Base-by-base conservation (phyloP, 768 basidiomycete species). In the Amanita brunnescens region DNA sequence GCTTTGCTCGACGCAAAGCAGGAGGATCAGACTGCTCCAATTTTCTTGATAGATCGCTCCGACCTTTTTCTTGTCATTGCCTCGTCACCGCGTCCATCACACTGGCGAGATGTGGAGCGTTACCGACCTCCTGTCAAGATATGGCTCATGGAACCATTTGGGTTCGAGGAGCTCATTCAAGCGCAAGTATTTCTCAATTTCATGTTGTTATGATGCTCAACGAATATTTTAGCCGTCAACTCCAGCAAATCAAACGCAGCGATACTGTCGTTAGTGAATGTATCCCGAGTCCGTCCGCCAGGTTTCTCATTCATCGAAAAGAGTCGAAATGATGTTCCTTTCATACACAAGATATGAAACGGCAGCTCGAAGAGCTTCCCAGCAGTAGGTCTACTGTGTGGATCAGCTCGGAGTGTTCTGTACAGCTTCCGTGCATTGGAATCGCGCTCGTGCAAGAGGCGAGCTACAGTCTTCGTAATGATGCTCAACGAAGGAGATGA, bases 101-200 rank as follows among this genome's bases (percentile, higher is more conserved):
- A 40, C 39, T 40, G 39, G 39, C 39, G 18, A 40, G 39, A n/a
- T n/a, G n/a, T n/a, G n/a, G n/a, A 9, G 18, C 51, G 46, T 37
- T 52, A 52, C 37, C 26, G 37, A 35, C 42, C 43, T 23, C 51
- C 51, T 46, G 23, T 46, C 51, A 21, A 30, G 35, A 16, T 46
- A 42, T 52, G 51, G 51, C 38, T 52, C 42, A 52, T 52, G 51
- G 26, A 46, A 44, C 51, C 51, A 45, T 52, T 52, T 52, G 45
- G 42, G 34, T 52, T 52, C 23, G 43, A 24, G 32, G 51, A 52
- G 37, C 51, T 52, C 42, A 52, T 52, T 52, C 51, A 52, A 46
- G 51, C 43, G 51, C 30, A 26, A 47, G 45, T 53, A 44, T 47
- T 33, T 29, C 43, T 16, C 23, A 29, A 38, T 12, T 12, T 53